Evolutionary conservation across 2,329 filamentous ascomycete genomes (phyloP).

Genomic region (Aspergillus latus): DNA sequence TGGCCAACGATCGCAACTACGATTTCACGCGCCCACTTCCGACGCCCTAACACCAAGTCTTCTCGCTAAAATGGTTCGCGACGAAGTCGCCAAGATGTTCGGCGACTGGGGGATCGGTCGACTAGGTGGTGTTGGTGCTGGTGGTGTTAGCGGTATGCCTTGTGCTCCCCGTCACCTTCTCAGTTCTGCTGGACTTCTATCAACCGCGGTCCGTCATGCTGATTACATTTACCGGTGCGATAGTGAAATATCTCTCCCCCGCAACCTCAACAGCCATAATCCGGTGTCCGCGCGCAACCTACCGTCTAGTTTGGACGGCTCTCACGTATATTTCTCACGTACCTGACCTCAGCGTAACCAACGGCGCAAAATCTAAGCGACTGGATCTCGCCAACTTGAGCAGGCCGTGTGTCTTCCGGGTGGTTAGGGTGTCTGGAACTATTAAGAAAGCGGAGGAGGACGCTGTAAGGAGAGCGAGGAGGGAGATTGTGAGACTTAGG

Average conservation of each 20-base stretch:
- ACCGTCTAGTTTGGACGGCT: constrained; percentile 85
- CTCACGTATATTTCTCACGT: constrained; percentile 75
- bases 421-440: constrained; percentile 86
- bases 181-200: no score
- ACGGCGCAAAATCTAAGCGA: constrained; percentile 16
- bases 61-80: constrained; percentile 68
- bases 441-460: constrained; percentile 91
- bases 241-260: constrained; percentile 88
- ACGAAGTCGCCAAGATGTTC: constrained; percentile 70
- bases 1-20: constrained; percentile 58
- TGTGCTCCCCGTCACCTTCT: not conserved
- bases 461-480: constrained; percentile 73
- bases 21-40: constrained; percentile 76
- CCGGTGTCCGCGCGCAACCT: constrained; percentile 76
- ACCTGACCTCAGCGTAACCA: constrained; percentile 53
- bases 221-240: not conserved
- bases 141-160: constrained; percentile 63
- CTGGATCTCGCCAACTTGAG: constrained; percentile 22
- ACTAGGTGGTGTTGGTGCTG: constrained; percentile 63
- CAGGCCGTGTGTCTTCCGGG: constrained; percentile 71
- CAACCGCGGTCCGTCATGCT: not conserved
- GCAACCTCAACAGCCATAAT: constrained; percentile 96
- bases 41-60: constrained; percentile 66
- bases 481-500: constrained; percentile 67
- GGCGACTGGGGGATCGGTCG: constrained; percentile 76